Base-by-base conservation (phyloP, 257 asterid genomes). In the Rehmannia glutinosa region DNA sequence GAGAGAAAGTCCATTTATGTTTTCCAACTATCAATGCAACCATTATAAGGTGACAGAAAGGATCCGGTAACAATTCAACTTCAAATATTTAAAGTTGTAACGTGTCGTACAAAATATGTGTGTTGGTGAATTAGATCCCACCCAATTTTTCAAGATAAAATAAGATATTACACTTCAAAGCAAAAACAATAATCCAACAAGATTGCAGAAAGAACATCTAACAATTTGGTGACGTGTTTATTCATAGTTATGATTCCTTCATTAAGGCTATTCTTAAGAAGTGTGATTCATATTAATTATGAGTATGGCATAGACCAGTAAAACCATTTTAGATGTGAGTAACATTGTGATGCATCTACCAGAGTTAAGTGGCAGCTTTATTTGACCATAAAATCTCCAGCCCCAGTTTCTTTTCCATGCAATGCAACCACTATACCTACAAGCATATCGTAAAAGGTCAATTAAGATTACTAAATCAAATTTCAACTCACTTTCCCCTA, bases 361-460 rank as follows among this genome's bases (percentile, higher is more conserved):
- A 71, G 82, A 76, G 55, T 66, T 60, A 75, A 81, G 76, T 59
- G 96, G 90, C 21, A 51, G 81, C 73, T 80, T 94, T 62, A 85
- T 82, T 83, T 94, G 99, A 94, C 97, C 80, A 85, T 25, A 83
- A 94, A 94, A 57, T 82, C 95, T 64, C 97, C 97, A 41, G 87
- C 84, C 59, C 80, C 87, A 47, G 93, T 82, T 73, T 85, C 97
- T 80, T 84, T 88, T 62, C 97, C 99, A 68, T 81, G 97, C 77
- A 94, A 72, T 46, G 97, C 97, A 50, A 82, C 83, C 73, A 91
- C 96, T 62, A 82, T 58, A 57, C 99, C 97, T 94, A 27, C 60
- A 69, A 63, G 60, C 23, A 76, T 50, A 69, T 68, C 45, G 52
- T 36, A 66, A 9, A 50, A n/a, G n/a, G n/a, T n/a, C n/a, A n/a